Conservation (phyloP, 2,329 filamentous ascomycete species). For the Colletotrichum sp. region DNA sequence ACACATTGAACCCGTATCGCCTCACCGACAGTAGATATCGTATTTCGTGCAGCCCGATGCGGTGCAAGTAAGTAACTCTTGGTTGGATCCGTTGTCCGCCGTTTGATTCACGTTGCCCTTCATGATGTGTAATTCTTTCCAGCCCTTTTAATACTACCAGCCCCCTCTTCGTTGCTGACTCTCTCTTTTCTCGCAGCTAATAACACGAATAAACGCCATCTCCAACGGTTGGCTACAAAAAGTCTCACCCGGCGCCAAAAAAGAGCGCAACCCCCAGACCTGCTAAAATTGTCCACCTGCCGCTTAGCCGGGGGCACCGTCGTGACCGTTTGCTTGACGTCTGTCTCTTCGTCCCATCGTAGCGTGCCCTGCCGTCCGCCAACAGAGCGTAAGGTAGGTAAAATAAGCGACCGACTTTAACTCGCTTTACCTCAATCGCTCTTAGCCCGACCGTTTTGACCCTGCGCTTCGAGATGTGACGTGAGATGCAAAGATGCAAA, state of each 20-base stretch:
- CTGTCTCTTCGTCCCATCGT: slow-evolving; percentile 2
- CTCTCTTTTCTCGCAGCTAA: not conserved
- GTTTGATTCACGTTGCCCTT: not conserved
- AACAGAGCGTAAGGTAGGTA: not conserved
- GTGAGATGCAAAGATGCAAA: not conserved
- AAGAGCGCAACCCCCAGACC: not conserved
- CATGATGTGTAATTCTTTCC: not conserved
- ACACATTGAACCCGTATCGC: not conserved
- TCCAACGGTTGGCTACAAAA: not conserved
- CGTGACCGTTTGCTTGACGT: slow-evolving; percentile 4
- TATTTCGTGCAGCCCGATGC: not conserved
- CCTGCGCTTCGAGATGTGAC: slow-evolving; percentile 4
- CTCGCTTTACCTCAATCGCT: not conserved
- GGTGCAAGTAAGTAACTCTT: not conserved
- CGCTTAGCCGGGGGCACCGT: not conserved
- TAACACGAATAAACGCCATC: not conserved
- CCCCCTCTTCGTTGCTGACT: not conserved
- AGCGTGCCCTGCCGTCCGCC: not conserved
- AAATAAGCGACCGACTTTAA: not conserved
- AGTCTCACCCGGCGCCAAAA: not conserved
- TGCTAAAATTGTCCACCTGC: not conserved
- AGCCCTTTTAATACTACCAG: not conserved
- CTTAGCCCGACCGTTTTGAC: slow-evolving; percentile 7
- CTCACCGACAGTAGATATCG: not conserved
- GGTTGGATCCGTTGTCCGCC: not conserved